These are phyloP conservation scores for Areca catechu DNA, from an alignment of 176 grass and related monocot genomes.

Conservation along the genomic window DNA sequence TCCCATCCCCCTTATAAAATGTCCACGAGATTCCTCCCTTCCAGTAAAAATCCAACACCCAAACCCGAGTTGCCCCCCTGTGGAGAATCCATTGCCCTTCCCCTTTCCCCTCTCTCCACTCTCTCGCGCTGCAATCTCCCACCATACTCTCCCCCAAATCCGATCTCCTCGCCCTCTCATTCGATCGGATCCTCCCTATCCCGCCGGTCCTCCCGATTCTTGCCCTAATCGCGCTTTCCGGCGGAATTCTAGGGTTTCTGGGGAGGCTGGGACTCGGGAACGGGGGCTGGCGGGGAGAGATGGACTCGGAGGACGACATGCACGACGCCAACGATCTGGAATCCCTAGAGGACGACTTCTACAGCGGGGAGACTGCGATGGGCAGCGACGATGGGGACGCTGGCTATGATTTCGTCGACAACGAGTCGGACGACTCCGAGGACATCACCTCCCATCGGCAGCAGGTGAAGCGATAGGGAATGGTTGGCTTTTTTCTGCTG, in stretches of 20 bases:
- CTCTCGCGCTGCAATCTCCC: slow-evolving; percentile 15
- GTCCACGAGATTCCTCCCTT: slow-evolving; percentile 11
- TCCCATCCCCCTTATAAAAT: slow-evolving; percentile 8
- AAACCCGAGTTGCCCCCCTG: slow-evolving; percentile 18
- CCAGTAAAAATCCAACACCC: slow-evolving; percentile 1
- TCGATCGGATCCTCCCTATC: slow-evolving; percentile 39
- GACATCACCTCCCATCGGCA: slow-evolving; percentile 59
- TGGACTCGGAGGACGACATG: slow-evolving; percentile 99
- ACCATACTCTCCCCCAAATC: slow-evolving; percentile 6
- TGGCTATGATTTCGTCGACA: slow-evolving; percentile 94
- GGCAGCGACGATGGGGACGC: slow-evolving; percentile 83
- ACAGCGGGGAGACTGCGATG: slow-evolving; percentile 70
- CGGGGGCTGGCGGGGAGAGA: slow-evolving; percentile 15
- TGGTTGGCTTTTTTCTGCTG: slow-evolving; percentile 8
- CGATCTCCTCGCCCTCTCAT: slow-evolving; percentile 5
- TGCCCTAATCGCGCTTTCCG: slow-evolving; percentile 12
- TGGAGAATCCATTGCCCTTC: not conserved
- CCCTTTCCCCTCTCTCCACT: slow-evolving; percentile 5
- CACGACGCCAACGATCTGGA: slow-evolving; percentile 66
- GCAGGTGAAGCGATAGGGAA: slow-evolving; percentile 42
- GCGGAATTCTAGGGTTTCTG: slow-evolving; percentile 19
- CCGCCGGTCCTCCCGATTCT: slow-evolving; percentile 54
- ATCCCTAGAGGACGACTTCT: slow-evolving; percentile 67
- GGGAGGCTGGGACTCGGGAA: slow-evolving; percentile 36
- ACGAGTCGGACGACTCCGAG: slow-evolving; percentile 69